These are phyloP conservation scores for Alternaria gaisen DNA, from an alignment of 2,329 filamentous ascomycete genomes.

Conservation along the genomic window DNA sequence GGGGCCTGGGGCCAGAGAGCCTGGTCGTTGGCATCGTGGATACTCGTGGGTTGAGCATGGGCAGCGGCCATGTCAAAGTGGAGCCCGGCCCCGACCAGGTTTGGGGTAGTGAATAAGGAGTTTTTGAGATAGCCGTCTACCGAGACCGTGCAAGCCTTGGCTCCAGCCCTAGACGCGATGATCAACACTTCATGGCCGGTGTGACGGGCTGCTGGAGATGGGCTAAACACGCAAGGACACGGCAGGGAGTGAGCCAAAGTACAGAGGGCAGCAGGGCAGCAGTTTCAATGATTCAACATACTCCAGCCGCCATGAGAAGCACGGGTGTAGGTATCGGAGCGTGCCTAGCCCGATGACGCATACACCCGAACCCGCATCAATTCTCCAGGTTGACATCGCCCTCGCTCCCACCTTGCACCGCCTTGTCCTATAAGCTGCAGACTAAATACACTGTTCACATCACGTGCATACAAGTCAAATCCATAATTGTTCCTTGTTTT, in stretches of 20 bases:
- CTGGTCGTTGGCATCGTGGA: constrained; percentile 21
- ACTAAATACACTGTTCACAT: no score
- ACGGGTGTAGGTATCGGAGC: constrained; percentile 6
- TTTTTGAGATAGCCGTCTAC: constrained; percentile 15
- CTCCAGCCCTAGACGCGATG: constrained; percentile 4
- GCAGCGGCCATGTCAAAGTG: constrained; percentile 34
- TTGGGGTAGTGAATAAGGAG: constrained; percentile 16
- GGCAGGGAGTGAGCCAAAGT: neutral
- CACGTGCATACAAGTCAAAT: no score
- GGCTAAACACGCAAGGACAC: neutral
- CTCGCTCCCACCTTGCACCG: neutral
- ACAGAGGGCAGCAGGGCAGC: neutral
- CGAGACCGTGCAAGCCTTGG: constrained; percentile 17
- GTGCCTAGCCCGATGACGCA: constrained; percentile 7
- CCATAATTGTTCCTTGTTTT: no score
- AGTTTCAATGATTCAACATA: neutral
- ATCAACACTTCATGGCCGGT: constrained; percentile 12
- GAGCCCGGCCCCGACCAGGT: constrained; percentile 24
- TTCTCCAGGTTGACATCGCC: neutral
- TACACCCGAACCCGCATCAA: constrained; percentile 2
- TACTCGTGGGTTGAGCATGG: constrained; percentile 24
- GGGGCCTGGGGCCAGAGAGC: constrained; percentile 31
- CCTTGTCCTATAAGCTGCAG: neutral
- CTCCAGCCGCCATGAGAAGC: constrained; percentile 2
- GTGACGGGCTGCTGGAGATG: neutral